Evolutionary conservation across 2,329 filamentous ascomycete species (phyloP), one percentile per base, ranked within the genome.

Genomic region (Diaporthe humulicola): DNA sequence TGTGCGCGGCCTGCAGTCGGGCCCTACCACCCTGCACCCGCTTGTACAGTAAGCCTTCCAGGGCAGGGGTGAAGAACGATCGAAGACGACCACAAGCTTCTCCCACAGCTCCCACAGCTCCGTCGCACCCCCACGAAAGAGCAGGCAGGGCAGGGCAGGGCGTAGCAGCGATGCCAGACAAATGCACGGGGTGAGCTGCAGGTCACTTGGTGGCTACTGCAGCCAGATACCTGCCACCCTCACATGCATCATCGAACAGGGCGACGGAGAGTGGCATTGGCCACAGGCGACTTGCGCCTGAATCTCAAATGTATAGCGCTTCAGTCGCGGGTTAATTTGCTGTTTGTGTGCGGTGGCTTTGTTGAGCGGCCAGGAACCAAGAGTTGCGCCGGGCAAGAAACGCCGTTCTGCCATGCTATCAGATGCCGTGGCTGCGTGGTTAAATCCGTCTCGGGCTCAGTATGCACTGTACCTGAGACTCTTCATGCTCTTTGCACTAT

Each of bases 401-500:
- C 48, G 64, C 36, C 48, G 28, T 40, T 10, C 48, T 33, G 38
- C 57, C 22, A 1, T 72, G 57, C 57, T 54, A 42, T 45, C 48
- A 33, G 57, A 33, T 54, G 33, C 45, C 48, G 33, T 19, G 36
- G 36, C 38, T 17, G 40, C 48, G 33, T 19, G 36, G 36, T 48
- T 17, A 52, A 64, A 61, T 64, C 28, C 45, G 33, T 72, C 70
- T 72, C 54, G 42, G 54, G 57, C 50, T 45, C 70, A 64, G 57
- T 33, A 58, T 64, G 70, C 70, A 72, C 70, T 72, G 70, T 72
- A 72, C 48, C 45, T 72, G 70, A 72, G 57, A 72, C 71, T 33
- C 52, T 19, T 54, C 36, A 48, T 60, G 74, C 70, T 67, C 61
- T 40, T 9, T 25, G 28, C 58, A 33, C 74, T 75, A 73, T 64